Evolutionary conservation across 2,329 filamentous ascomycete genomes (phyloP), one percentile per base, ranked within the genome.

Genomic region (Endoconidiophora laricicola): DNA sequence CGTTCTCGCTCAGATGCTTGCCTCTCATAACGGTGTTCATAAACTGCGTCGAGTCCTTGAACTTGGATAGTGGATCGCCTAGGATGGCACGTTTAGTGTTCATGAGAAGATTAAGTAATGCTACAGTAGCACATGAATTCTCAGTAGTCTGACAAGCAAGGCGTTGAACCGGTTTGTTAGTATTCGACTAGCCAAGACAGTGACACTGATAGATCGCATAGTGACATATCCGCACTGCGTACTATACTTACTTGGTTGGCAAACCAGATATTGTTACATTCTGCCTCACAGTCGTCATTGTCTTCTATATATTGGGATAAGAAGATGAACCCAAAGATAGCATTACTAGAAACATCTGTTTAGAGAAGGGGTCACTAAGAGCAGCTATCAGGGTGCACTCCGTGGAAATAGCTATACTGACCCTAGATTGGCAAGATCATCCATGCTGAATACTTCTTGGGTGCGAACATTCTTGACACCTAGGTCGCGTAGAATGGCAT

Each of bases 51-150:
- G 78, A 76, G 0, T 78, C 66, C 58, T 85, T 90, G 67, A 96
- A 94, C 12, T 70, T 65, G 24, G 69, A 64, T 1, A 96, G 71
- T 53, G 80, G 70, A n/a, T 76, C 65, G 3, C 87, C 86, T 4
- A 95, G 71, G 9, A 78, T 66, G 3, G 86, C 64, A 0, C 68
- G 69, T 0, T 76, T 67, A 22, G 79, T 72, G 60, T 96, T 96
- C 76, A 94, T 93, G 60, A 94, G 69, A 54, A 95, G 94, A 59
- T 96, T 96, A 57, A 95, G 73, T 56, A 96, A 70, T 3, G 91
- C 87, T 43, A 95, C 78, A n/a, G 86, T 91, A 18, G 86, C 91
- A 64, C 91, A 98, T 23, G 86, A 82, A 63, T 94, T 94, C 50
- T 76, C 73, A 0, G 79, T 81, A 1, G 84, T 86, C 81, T 52